A percentile compares a stretch with the other conserved stretches of the same genome.
Evolutionary conservation across 1,284 basidiomycete species (phyloP).

Genomic region (Coniferiporia sulphurascens): DNA sequence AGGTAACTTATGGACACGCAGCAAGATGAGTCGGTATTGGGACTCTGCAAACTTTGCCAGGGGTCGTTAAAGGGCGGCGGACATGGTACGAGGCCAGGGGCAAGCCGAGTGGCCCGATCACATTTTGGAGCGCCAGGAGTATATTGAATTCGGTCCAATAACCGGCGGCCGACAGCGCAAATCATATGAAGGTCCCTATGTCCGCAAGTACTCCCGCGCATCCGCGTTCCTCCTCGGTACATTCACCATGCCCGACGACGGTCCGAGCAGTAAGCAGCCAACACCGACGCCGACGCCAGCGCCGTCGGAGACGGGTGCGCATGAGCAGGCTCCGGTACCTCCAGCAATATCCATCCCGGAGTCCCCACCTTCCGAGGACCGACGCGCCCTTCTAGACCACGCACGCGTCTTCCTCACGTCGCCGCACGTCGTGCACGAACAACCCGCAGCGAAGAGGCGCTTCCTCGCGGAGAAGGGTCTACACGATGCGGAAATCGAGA

Average conservation of each 20-base stretch:
- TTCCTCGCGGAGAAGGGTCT: constrained; percentile 76
- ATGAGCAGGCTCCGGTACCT: neutral
- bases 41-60: neutral
- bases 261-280: neutral
- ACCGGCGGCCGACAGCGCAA: neutral
- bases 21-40: neutral
- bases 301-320: neutral
- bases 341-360: neutral
- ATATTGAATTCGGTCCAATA: neutral
- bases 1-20: neutral
- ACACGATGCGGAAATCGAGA: constrained; percentile 51
- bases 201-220: too few species aligned
- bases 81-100: neutral
- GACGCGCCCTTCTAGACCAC: constrained; percentile 47
- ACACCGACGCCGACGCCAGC: neutral
- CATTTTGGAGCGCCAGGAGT: neutral
- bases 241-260: neutral
- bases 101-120: neutral
- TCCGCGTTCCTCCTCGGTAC: neutral
- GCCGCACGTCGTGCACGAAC: constrained; percentile 58
- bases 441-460: constrained; percentile 47
- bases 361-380: constrained; percentile 17
- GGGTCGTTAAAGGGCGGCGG: neutral
- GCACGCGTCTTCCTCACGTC: constrained; percentile 63
- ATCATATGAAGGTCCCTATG: neutral